phyloP scores from a whole-genome alignment of 257 asterid genomes.

The Leonotis leonurus region DNA sequence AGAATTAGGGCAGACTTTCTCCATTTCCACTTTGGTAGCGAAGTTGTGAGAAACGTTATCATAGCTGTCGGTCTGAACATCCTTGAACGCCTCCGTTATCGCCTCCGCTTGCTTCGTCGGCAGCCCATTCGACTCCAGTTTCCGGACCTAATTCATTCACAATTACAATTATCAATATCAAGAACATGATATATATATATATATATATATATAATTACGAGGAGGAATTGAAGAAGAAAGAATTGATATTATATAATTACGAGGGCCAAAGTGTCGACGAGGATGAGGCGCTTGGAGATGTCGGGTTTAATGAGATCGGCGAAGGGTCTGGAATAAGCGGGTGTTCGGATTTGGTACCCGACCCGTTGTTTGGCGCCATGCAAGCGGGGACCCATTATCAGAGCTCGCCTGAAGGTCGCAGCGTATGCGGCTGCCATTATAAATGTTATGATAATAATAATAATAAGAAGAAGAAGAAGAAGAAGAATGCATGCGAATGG shows the following conservation, averaged over 20 bases:
- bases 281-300: conserved; percentile 48
- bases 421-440: conserved; percentile 53
- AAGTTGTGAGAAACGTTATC: conserved; percentile 61
- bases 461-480: too few species aligned
- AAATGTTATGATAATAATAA: too few species aligned
- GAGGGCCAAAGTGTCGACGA: conserved; percentile 85
- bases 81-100: conserved; percentile 63
- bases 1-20: conserved; percentile 31
- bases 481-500: neutral
- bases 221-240: neutral
- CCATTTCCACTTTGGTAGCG: conserved; percentile 72
- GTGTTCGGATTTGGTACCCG: neutral
- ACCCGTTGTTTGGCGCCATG: conserved; percentile 18
- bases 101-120: conserved; percentile 89
- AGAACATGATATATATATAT: neutral
- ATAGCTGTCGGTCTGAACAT: conserved; percentile 64
- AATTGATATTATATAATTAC: conserved; percentile 8
- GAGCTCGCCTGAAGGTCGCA: conserved; percentile 33
- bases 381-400: conserved; percentile 14
- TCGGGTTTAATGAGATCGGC: conserved; percentile 42
- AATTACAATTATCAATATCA: neutral
- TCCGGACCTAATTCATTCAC: conserved; percentile 49
- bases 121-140: conserved; percentile 75
- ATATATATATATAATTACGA: too few species aligned
- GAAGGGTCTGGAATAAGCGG: conserved; percentile 26